These are phyloP conservation scores for Pochonia chlamydosporia DNA, from an alignment of 2,329 filamentous ascomycete genomes.

Conservation along the genomic window DNA sequence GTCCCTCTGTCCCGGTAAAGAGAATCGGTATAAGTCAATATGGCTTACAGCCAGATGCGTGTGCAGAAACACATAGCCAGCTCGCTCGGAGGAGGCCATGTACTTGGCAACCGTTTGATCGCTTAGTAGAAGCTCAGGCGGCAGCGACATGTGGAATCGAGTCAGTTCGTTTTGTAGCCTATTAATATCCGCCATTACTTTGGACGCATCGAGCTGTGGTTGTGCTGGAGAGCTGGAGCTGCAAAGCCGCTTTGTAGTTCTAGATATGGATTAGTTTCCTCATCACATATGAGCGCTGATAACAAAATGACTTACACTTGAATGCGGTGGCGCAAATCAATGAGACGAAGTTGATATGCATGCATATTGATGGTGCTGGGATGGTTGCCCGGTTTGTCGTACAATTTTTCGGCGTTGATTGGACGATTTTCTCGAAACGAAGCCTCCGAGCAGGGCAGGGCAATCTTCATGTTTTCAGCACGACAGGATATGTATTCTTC, in stretches of 20 bases:
- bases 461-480: slow-evolving; percentile 31
- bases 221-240: slow-evolving; percentile 11
- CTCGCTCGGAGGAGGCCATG: slow-evolving; percentile 22
- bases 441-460: slow-evolving; percentile 28
- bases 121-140: slow-evolving; percentile 25
- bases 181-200: slow-evolving; percentile 31
- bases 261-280: slow-evolving; percentile 4
- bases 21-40: slow-evolving; percentile 34
- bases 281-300: not conserved
- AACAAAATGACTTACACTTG: slow-evolving; percentile 21
- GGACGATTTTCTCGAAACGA: slow-evolving; percentile 25
- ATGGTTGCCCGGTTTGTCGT: slow-evolving; percentile 20
- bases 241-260: slow-evolving; percentile 21
- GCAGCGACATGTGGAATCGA: slow-evolving; percentile 28
- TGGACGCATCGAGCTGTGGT: slow-evolving; percentile 26
- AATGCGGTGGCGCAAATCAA: slow-evolving; percentile 31
- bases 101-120: slow-evolving; percentile 27
- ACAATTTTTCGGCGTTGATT: slow-evolving; percentile 24
- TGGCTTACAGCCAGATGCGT: slow-evolving; percentile 29
- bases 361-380: slow-evolving; percentile 23
- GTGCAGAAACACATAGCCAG: slow-evolving; percentile 32
- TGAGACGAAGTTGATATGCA: slow-evolving; percentile 28
- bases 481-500: slow-evolving; percentile 33
- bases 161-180: slow-evolving; percentile 31
- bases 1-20: slow-evolving; percentile 28